Evolutionary conservation across 106 monocot genomes (phyloP), one percentile per base, ranked within the genome.

Genomic region (Triglochin maritima): DNA sequence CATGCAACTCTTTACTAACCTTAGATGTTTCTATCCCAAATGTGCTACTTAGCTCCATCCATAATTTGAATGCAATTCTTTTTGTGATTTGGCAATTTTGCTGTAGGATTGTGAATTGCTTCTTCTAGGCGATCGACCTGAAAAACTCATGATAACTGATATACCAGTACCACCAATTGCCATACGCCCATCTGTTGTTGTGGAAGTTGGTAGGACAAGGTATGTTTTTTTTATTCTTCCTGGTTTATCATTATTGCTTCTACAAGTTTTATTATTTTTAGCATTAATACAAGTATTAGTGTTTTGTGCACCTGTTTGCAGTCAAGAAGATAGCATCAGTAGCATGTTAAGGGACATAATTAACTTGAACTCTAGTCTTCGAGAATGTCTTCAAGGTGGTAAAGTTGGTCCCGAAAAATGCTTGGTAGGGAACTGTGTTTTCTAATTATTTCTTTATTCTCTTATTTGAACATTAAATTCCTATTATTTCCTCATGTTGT

Each of bases 31-130:
- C 50, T 44, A 50, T 71, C 46, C 42, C 52, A 42, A 61, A 48
- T 47, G 48, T 9, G 29, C 29, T 29, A 29, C 29, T 59, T 14
- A 13, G 14, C 7, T 48, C 12, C 53, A 53, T 9, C 53, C 53
- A 2, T 59, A 17, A 60, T 60, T 17, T 6, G 15, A 42, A 17
- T 14, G 4, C 60, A 17, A 60, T 60, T 17, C 41, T 17, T 60
- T 60, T 15, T 45, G 65, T 63, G 17, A 8, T 5, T 69, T 17
- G 10, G 42, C 13, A 17, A 64, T 58, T 60, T 42, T 54, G 47
- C 3, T 62, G 13, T 77, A 98, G 96, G 98, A 98, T 66, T 98
- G 98, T 84, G 92, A 92, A 78, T 67, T 98, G 67, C 85, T 98
- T 45, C 74, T 84, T 72, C 84, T 98, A 45, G 69, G 57, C 72